These are phyloP conservation scores for Crucihimalaya himalaica DNA, from an alignment of 345 rosid genomes.

Conservation along the genomic window DNA sequence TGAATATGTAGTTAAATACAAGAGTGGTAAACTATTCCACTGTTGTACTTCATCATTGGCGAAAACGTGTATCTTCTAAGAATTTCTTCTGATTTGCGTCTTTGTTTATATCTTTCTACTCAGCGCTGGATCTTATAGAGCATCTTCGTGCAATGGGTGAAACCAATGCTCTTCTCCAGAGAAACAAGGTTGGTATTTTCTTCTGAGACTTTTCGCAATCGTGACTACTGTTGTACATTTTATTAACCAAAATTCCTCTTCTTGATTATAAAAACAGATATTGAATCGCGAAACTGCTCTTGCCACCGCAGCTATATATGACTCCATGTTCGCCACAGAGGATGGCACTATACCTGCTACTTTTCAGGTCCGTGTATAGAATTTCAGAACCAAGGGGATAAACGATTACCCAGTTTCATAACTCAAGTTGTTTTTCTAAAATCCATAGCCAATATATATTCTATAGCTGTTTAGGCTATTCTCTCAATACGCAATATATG, in stretches of 20 bases:
- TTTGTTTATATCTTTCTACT: not conserved
- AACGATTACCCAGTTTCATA: not conserved
- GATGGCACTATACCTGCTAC: constrained; percentile 95
- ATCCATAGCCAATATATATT: not conserved
- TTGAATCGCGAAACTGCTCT: constrained; percentile 84
- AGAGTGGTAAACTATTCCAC: constrained; percentile 57
- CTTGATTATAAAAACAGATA: constrained; percentile 48
- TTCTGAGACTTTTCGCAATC: not conserved
- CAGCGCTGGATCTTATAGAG: constrained; percentile 93
- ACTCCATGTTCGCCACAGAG: constrained; percentile 88
- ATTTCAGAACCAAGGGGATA: not conserved
- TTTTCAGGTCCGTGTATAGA: constrained; percentile 62
- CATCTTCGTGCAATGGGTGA: constrained; percentile 98
- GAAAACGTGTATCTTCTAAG: not conserved
- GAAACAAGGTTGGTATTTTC: constrained; percentile 57
- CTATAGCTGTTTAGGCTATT: not conserved
- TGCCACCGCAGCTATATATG: constrained; percentile 96
- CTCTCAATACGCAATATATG: too few relatives aligned
- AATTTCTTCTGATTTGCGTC: not conserved
- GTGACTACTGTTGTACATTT: not conserved
- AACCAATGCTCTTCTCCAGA: constrained; percentile 89
- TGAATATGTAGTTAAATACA: constrained; percentile 82
- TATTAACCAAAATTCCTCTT: not conserved
- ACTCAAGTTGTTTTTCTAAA: not conserved
- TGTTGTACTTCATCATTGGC: not conserved